Percentiles rank a stretch among this genome's conserved stretches.
Evolutionary conservation across 2,329 filamentous ascomycete genomes (phyloP).

Genomic region (Rachicladosporium sp.): DNA sequence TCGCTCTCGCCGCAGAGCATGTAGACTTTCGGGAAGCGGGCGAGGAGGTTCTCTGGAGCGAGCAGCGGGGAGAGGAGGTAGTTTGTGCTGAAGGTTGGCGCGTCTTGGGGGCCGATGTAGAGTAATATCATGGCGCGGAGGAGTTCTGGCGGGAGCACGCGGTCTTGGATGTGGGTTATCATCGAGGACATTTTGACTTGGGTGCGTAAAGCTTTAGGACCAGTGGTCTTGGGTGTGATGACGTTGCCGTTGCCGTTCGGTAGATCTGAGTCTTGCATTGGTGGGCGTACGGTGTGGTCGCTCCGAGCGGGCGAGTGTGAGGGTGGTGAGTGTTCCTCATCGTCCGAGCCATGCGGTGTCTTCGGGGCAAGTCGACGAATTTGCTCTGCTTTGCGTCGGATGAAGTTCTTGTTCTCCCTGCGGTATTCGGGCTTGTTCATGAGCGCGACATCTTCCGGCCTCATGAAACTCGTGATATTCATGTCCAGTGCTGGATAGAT

Average conservation of each 20-base stretch:
- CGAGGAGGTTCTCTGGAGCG: slow-evolving; percentile 71
- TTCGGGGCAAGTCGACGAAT: slow-evolving; percentile 70
- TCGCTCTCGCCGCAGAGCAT: slow-evolving; percentile 92
- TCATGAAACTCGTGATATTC: slow-evolving; percentile 99
- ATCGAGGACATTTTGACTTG: slow-evolving; percentile 88
- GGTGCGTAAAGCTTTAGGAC: slow-evolving; percentile 51
- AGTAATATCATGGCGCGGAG: slow-evolving; percentile 98
- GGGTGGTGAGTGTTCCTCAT: slow-evolving; percentile 42
- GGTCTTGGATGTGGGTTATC: slow-evolving; percentile 96
- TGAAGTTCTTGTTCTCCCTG: slow-evolving; percentile 65
- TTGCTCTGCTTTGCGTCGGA: slow-evolving; percentile 77
- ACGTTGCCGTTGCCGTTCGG: slow-evolving; percentile 16
- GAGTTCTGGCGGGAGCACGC: slow-evolving; percentile 91
- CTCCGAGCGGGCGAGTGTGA: not conserved
- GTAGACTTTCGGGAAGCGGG: slow-evolving; percentile 85
- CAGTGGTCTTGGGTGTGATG: slow-evolving; percentile 11
- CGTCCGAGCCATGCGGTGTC: slow-evolving; percentile 70
- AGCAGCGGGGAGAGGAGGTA: slow-evolving; percentile 83
- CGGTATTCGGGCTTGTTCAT: slow-evolving; percentile 73
- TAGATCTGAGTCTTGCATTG: not conserved
- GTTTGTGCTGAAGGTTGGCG: slow-evolving; percentile 84
- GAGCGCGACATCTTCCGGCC: slow-evolving; percentile 89
- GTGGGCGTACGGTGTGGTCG: no score
- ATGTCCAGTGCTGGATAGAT: slow-evolving; percentile 88
- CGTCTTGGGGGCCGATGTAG: slow-evolving; percentile 86